These are phyloP conservation scores for Microsporum canis DNA, from an alignment of 2,329 filamentous ascomycete species.

Conservation along the genomic window DNA sequence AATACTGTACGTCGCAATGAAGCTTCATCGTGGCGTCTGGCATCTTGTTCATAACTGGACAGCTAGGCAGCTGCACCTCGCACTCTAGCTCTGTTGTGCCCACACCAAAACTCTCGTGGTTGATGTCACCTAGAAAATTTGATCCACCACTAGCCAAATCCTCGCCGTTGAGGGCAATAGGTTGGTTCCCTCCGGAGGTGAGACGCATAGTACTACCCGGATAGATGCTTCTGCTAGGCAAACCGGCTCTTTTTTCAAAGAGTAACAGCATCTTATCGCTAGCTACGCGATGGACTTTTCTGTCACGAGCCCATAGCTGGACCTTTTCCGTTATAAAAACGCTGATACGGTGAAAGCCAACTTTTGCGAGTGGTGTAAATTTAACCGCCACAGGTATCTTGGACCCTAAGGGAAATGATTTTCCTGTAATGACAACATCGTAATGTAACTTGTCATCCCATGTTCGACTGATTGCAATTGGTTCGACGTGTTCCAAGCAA, in stretches of 20 bases:
- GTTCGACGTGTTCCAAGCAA: conserved; percentile 81
- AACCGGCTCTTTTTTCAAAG: conserved; percentile 78
- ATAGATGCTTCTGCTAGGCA: conserved; percentile 60
- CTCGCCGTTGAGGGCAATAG: conserved; percentile 48
- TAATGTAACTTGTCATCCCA: conserved; percentile 96
- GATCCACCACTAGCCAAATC: conserved; percentile 44
- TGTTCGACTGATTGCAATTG: conserved; percentile 82
- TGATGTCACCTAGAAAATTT: conserved; percentile 71
- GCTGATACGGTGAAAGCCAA: conserved; percentile 85
- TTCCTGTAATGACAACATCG: conserved; percentile 90
- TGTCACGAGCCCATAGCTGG: conserved; percentile 81
- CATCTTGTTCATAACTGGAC: conserved; percentile 65
- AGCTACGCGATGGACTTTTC: conserved; percentile 73
- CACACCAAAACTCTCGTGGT: conserved; percentile 58
- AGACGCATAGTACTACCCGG: conserved; percentile 65
- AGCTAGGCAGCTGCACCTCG: conserved; percentile 83
- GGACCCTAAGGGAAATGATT: conserved; percentile 80
- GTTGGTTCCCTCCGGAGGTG: conserved; percentile 67
- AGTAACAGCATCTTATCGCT: conserved; percentile 72
- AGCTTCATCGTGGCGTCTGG: conserved; percentile 45
- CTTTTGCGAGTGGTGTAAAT: conserved; percentile 81
- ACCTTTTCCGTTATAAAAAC: conserved; percentile 83
- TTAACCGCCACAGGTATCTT: conserved; percentile 91
- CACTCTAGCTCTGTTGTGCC: conserved; percentile 91
- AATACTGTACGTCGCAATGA: conserved; percentile 86